These are phyloP conservation scores for Zangia roseola DNA, from an alignment of 768 basidiomycete species.

Conservation along the genomic window DNA sequence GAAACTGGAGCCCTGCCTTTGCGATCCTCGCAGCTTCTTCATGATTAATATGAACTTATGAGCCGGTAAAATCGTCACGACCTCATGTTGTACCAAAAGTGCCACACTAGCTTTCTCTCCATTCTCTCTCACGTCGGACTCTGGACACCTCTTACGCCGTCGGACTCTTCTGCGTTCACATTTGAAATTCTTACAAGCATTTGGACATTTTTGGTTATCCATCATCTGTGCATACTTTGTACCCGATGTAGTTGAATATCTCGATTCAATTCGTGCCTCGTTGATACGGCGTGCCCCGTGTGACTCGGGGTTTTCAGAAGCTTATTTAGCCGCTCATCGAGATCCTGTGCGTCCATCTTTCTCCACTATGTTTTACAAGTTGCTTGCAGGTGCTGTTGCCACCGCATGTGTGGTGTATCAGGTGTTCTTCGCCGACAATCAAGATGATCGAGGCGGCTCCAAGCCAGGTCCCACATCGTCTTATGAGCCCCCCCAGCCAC, in stretches of 20 bases:
- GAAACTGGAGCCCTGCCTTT: conserved; percentile 46
- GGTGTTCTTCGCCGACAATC: conserved; percentile 2
- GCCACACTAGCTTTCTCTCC: not conserved
- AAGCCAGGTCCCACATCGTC: not conserved
- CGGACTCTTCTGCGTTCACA: conserved; percentile 2
- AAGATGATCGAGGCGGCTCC: not conserved
- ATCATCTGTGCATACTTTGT: conserved; percentile 6
- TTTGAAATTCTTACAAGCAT: not conserved
- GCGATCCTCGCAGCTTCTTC: conserved; percentile 33
- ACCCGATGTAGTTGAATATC: conserved; percentile 2
- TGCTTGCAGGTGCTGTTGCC: conserved; percentile 9
- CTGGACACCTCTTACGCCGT: conserved; percentile 4
- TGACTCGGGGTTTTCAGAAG: not conserved
- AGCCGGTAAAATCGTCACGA: conserved; percentile 13
- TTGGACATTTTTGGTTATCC: conserved; percentile 3
- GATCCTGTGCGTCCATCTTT: not conserved
- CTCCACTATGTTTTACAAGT: conserved; percentile 14
- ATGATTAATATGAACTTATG: conserved; percentile 14
- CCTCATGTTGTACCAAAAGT: conserved; percentile 9
- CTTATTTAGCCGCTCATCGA: not conserved
- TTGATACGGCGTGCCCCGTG: not conserved
- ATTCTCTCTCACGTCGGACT: conserved; percentile 9
- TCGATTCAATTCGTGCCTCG: too few relatives aligned
- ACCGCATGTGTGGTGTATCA: conserved; percentile 16
- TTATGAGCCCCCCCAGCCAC: not conserved